These are phyloP conservation scores for Neurospora sp. DNA, from an alignment of 495 filamentous ascomycete genomes.

Conservation along the genomic window DNA sequence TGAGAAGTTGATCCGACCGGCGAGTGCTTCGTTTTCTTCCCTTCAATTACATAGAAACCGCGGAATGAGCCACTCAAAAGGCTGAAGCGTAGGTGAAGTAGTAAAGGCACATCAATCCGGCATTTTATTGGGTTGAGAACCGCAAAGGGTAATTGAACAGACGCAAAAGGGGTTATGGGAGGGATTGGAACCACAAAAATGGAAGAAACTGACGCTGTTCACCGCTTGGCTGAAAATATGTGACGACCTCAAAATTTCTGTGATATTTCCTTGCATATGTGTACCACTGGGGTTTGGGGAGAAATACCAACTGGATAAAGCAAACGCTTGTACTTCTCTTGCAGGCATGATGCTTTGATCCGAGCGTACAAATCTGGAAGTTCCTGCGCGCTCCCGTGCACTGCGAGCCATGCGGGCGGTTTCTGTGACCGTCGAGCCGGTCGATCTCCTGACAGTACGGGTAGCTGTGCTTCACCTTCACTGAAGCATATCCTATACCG, in stretches of 20 bases:
- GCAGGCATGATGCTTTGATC: not conserved
- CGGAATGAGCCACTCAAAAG: not conserved
- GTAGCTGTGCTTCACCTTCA: not conserved
- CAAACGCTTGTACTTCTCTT: not conserved
- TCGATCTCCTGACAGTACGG: not conserved
- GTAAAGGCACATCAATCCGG: not conserved
- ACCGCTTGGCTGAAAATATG: not conserved
- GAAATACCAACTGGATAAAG: not conserved
- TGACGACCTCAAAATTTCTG: not conserved
- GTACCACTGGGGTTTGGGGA: not conserved
- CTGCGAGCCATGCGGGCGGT: not conserved
- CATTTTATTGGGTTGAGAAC: not conserved
- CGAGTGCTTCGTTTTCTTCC: not conserved
- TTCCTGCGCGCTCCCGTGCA: not conserved
- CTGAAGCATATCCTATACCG: not conserved
- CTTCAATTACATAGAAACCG: not conserved
- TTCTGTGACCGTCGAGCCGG: not conserved
- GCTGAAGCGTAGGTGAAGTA: not conserved
- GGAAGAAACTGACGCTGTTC: not conserved
- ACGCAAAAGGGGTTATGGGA: not conserved
- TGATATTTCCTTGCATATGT: not conserved
- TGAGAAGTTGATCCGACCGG: no score
- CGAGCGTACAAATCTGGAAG: not conserved
- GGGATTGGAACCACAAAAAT: not conserved
- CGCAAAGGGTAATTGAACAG: not conserved